Base-by-base conservation (phyloP, 345 rosid genomes). In the Rhizophora mangle region DNA sequence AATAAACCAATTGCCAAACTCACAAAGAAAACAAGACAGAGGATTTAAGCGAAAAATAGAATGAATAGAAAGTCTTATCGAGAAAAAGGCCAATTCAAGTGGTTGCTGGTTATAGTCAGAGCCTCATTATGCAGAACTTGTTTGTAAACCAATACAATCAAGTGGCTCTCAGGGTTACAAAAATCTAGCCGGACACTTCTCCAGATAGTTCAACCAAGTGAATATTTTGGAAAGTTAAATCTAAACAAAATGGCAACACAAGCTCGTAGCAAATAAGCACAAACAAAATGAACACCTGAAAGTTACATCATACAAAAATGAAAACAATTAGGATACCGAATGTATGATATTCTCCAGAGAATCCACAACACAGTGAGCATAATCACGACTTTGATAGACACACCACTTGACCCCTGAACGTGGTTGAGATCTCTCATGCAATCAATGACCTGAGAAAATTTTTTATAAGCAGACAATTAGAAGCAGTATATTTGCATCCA, bases 331-430 rank as follows among this genome's bases (percentile, higher is more conserved):
- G 63, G 87, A 68, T 79, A 90, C 98, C 78, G 96, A 96, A 74
- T 88, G 99, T 0, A 96, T 96, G 74, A 92, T 86, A 77, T 92
- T 89, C 84, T 96, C 98, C 21, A 96, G 91, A 76, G 98, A 90
- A 79, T 92, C 99, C 70, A 96, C 98, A 21, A 81, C 86, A 86
- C 97, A 96, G 81, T 92, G 98, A 64, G 98, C 88, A 82, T 84
- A 85, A 82, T 89, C 92, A 73, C 86, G 87, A 82, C 96, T 87
- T 22, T 90, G 96, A 78, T 87, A 87, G 67, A 96, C 85, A 66
- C 99, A 89, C 99, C 99, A 96, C 80, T 88, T 85, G 76, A 92
- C 97, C 72, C 99, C 98, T 62, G 99, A 80, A 87, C 86, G 97
- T 67, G 99, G 97, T 79, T 89, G 98, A 54, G 92, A 64, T 47